Conservation (phyloP, 2,329 filamentous ascomycete genomes). For the Tolypocladium amazonense region DNA sequence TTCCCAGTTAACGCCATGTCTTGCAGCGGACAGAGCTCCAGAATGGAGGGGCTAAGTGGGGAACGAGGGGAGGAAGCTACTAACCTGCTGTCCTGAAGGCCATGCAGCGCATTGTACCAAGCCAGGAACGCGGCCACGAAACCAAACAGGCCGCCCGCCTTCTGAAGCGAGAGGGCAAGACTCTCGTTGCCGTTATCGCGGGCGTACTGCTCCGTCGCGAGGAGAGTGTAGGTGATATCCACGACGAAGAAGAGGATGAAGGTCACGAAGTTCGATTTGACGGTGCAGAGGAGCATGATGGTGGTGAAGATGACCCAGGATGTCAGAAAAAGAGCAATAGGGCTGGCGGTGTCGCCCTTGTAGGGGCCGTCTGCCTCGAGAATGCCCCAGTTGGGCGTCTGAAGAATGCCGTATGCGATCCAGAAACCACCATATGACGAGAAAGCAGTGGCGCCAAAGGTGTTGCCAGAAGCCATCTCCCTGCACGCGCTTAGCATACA, state of each 20-base stretch:
- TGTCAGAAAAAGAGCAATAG: constrained; percentile 64
- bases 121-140: constrained; percentile 70
- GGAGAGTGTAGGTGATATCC: constrained; percentile 64
- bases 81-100: constrained; percentile 63
- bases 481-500: constrained; percentile 25
- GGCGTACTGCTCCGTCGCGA: constrained; percentile 53
- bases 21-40: background rate
- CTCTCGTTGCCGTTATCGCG: constrained; percentile 36
- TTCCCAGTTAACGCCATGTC: constrained; percentile 19
- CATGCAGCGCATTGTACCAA: constrained; percentile 80
- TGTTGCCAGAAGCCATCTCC: constrained; percentile 84
- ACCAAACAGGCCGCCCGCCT: constrained; percentile 71
- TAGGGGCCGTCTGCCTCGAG: constrained; percentile 34
- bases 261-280: constrained; percentile 69
- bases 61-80: constrained; percentile 12
- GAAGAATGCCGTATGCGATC: constrained; percentile 63
- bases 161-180: constrained; percentile 42
- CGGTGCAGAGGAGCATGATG: constrained; percentile 61
- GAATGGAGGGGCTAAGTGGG: background rate
- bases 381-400: constrained; percentile 59
- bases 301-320: constrained; percentile 83
- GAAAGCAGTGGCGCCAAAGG: constrained; percentile 71
- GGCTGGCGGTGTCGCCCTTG: constrained; percentile 34
- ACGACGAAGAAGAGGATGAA: constrained; percentile 68
- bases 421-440: constrained; percentile 81